Base-by-base conservation (phyloP, 148 eudicot species). In the Suaeda aralocaspica region DNA sequence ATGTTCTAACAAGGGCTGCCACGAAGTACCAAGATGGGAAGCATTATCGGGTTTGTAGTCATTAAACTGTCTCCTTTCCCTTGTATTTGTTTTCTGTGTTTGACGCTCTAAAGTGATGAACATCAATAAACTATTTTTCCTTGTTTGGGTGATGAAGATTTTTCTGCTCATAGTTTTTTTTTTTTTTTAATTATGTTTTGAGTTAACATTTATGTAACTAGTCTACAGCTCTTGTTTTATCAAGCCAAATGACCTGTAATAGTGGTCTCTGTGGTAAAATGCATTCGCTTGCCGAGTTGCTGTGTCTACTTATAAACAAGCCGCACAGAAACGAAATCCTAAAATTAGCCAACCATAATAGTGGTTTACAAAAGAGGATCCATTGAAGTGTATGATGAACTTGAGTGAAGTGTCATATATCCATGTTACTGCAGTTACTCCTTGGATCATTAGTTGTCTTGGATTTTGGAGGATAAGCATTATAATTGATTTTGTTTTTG, bases 21-120 rank as follows among this genome's bases (percentile, higher is more conserved):
- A 90, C 90, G 65, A 84, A 82, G 80, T 90, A 88, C 79, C 80
- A 81, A 64, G 82, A 86, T 72, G 90, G 90, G 50, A 90, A 88
- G 79, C 90, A 86, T 84, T 90, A 80, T 59, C 79, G 92, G 84
- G 92, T 90, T 79, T 30, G 87, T 73, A 34, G 18, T 36, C 66
- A 60, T 26, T 33, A 13, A 21, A n/a, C n/a, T 33, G 48, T 50
- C 29, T 36, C 69, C 29, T 72, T 50, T 70, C 30, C 31, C 45
- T 30, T 16, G 62, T 22, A 0, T 28, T 41, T 11, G 28, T 19
- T 41, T 64, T 60, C 22, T 60, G 9, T 51, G 11, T 60, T 62
- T 67, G 8, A 24, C 51, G 18, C 21, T 51, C 28, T 24, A 10
- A 28, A 3, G 21, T 62, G 25, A 60, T 18, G 73, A 36, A 30